Percentiles rank a stretch among this genome's conserved stretches.
phyloP scores from a whole-genome alignment of 106 monocot species.

The Alisma plantagoaquatica region DNA sequence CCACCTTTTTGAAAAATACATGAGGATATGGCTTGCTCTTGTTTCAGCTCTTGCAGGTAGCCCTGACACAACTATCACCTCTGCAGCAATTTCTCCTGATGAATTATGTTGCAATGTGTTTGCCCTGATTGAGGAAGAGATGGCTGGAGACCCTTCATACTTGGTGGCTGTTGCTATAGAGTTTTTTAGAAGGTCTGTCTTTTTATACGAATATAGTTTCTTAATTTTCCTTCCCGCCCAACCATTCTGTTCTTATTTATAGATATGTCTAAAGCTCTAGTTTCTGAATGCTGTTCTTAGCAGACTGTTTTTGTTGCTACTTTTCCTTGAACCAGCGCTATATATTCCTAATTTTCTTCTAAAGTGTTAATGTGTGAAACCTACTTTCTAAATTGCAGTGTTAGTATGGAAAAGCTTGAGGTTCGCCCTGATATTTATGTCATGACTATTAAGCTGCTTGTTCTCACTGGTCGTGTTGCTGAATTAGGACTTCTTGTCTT shows the following conservation, averaged over 20 bases:
- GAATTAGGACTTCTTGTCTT: slow-evolving; percentile 61
- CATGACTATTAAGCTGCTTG: slow-evolving; percentile 66
- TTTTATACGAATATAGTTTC: slow-evolving; percentile 1
- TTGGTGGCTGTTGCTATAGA: slow-evolving; percentile 70
- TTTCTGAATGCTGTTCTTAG: background rate
- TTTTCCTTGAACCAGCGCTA: background rate
- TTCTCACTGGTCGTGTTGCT: slow-evolving; percentile 41
- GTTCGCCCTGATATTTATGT: slow-evolving; percentile 52
- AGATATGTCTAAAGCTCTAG: background rate
- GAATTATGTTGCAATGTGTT: slow-evolving; percentile 80
- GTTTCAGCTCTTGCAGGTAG: no score
- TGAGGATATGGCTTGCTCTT: no score
- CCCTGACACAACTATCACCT: slow-evolving; percentile 21
- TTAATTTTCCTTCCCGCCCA: no score
- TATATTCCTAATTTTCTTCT: background rate
- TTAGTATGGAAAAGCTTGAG: slow-evolving; percentile 51
- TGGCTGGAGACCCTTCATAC: slow-evolving; percentile 76
- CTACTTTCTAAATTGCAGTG: slow-evolving; percentile 27
- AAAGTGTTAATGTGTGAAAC: no score
- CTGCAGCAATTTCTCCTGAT: slow-evolving; percentile 68
- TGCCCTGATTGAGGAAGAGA: slow-evolving; percentile 73
- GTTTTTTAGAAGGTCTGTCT: slow-evolving; percentile 61
- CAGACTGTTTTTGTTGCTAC: background rate
- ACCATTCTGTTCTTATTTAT: background rate
- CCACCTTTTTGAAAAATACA: no score